Evolutionary conservation across 1,139 yeast genomes (phyloP), one percentile per base, ranked within the genome.

Genomic region (Neolecta irregularis): DNA sequence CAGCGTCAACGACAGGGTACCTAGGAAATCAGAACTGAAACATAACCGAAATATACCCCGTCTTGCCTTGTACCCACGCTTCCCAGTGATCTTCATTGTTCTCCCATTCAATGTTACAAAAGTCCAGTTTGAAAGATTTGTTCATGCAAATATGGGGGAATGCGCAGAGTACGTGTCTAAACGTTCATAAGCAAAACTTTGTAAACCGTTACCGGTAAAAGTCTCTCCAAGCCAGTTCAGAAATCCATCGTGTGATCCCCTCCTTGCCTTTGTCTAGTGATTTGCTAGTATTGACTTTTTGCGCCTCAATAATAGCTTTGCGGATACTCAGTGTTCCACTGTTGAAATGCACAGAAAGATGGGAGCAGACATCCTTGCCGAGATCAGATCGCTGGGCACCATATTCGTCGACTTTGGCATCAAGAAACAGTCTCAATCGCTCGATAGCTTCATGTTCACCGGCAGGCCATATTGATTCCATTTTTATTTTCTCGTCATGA

Each of bases 141-240:
- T 55, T 58, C 71, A 68, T 68, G 38, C 63, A 60, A 4, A 65
- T 50, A 43, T 60, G 65, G 3, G 75, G 75, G 64, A 68, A 65
- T 39, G 60, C 54, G 37, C n/a, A n/a, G n/a, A n/a, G n/a, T n/a
- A n/a, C n/a, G n/a, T n/a, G n/a, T n/a, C n/a, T n/a, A n/a, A n/a
- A n/a, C n/a, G n/a, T n/a, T n/a, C n/a, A n/a, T n/a, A n/a, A n/a
- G n/a, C n/a, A n/a, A n/a, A n/a, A n/a, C n/a, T n/a, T n/a, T n/a
- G 61, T 56, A 30, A 65, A 41, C 23, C 66, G 57, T 42, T 69
- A 72, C 26, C 62, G 58, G 46, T 69, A 69, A 40, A 67, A 69
- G 46, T 69, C 74, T 42, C 74, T 57, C 68, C 72, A 69, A 1
- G 73, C 70, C 5, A 69, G 55, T 48, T 69, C 72, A 26, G 73